Conservation (phyloP, 768 basidiomycete genomes). For the Multifurca ochricompacta region DNA sequence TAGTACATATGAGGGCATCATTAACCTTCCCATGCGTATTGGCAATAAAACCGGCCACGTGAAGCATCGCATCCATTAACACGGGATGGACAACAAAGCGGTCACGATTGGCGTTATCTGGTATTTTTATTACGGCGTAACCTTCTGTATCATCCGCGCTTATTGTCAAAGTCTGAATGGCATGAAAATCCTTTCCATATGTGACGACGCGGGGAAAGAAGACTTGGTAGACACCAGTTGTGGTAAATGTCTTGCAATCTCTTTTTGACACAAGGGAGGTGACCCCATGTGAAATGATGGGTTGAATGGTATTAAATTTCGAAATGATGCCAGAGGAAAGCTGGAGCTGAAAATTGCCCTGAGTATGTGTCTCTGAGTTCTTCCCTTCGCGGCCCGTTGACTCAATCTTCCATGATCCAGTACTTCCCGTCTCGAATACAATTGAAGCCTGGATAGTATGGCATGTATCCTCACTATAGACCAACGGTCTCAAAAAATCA, state of each 20-base stretch:
- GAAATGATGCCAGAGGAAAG: slow-evolving; percentile 26
- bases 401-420: slow-evolving; percentile 39
- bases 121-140: slow-evolving; percentile 41
- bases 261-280: slow-evolving; percentile 24
- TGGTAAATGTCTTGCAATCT: slow-evolving; percentile 41
- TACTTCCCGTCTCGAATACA: slow-evolving; percentile 29
- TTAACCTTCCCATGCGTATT: slow-evolving; percentile 45
- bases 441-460: slow-evolving; percentile 35
- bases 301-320: slow-evolving; percentile 34
- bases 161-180: slow-evolving; percentile 48
- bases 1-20: slow-evolving; percentile 58
- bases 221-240: slow-evolving; percentile 52
- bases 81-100: slow-evolving; percentile 42
- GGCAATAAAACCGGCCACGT: slow-evolving; percentile 61
- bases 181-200: slow-evolving; percentile 51
- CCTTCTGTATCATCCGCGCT: slow-evolving; percentile 41
- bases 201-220: slow-evolving; percentile 64
- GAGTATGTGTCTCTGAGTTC: slow-evolving; percentile 32
- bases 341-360: slow-evolving; percentile 38
- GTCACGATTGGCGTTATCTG: slow-evolving; percentile 26
- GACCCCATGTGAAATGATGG: slow-evolving; percentile 31
- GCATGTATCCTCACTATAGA: slow-evolving; percentile 32
- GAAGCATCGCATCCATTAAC: slow-evolving; percentile 61
- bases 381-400: slow-evolving; percentile 31
- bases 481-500: slow-evolving; percentile 47